Conservation (phyloP, 495 filamentous ascomycete species). For the Penicillium paxilli region DNA sequence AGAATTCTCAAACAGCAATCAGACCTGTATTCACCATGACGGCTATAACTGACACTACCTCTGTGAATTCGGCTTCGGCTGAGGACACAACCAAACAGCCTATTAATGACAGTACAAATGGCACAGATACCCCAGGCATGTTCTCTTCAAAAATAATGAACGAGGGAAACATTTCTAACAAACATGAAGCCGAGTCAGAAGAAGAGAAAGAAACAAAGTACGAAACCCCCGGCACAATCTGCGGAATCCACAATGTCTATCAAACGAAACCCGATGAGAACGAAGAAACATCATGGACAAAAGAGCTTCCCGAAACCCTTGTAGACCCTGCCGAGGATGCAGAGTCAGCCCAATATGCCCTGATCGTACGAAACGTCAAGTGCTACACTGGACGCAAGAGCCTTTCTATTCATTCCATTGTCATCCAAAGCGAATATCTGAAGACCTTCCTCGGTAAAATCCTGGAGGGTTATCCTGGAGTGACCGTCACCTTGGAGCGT, state of each 20-base stretch:
- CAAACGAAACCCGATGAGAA: slow-evolving; percentile 27
- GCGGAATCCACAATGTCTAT: slow-evolving; percentile 32
- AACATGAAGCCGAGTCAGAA: slow-evolving; percentile 1
- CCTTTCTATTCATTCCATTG: slow-evolving; percentile 59
- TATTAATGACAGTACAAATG: too few species aligned
- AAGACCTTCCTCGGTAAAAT: slow-evolving; percentile 57
- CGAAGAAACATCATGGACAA: slow-evolving; percentile 30
- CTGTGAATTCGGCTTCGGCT: neutral
- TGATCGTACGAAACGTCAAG: slow-evolving; percentile 54
- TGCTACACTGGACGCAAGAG: slow-evolving; percentile 62
- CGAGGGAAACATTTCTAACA: neutral
- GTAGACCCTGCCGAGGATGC: slow-evolving; percentile 50
- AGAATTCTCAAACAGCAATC: neutral
- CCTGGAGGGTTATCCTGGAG: slow-evolving; percentile 62
- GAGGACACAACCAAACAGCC: neutral
- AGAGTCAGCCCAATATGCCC: slow-evolving; percentile 51
- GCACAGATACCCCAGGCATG: neutral
- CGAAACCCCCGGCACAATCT: slow-evolving; percentile 22
- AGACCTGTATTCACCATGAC: neutral
- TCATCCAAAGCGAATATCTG: slow-evolving; percentile 64
- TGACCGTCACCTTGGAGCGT: slow-evolving; percentile 58
- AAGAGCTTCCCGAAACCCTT: slow-evolving; percentile 43
- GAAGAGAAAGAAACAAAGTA: slow-evolving; percentile 6
- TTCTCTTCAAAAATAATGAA: neutral
- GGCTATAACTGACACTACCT: neutral